Conservation (phyloP, 306 rosid genomes). For the Pterocarpus santalinus region DNA sequence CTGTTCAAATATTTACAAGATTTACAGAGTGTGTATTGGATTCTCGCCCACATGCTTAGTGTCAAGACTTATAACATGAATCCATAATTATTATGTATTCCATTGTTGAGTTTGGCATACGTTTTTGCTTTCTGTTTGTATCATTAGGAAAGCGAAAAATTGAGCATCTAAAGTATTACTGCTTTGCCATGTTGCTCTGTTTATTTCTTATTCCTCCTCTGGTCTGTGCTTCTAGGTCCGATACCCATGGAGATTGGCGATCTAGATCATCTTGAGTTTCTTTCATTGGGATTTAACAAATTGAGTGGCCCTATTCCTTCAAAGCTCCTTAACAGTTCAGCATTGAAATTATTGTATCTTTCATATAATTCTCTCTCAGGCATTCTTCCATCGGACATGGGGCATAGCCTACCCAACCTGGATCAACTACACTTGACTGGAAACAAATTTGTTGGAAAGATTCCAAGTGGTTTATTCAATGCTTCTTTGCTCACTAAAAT, state of each 20-base stretch:
- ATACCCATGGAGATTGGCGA: conserved; percentile 32
- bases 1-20: too few species aligned
- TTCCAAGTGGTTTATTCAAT: conserved; percentile 42
- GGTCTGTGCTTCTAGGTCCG: conserved; percentile 27
- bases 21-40: too few species aligned
- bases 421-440: background rate
- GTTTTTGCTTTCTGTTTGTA: too few species aligned
- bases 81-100: too few species aligned
- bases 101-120: too few species aligned
- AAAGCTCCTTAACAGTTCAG: conserved; percentile 48
- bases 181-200: background rate
- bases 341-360: background rate
- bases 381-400: conserved; percentile 33
- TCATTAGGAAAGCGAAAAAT: too few species aligned
- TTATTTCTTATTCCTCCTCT: background rate
- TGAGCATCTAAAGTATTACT: too few species aligned
- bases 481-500: conserved; percentile 29
- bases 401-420: conserved; percentile 28
- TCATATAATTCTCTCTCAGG: conserved; percentile 21
- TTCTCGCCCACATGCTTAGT: too few species aligned
- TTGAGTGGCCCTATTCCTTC: conserved; percentile 38
- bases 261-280: background rate
- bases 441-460: conserved; percentile 35
- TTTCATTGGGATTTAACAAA: background rate
- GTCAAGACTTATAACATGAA: too few species aligned